A percentile compares a stretch with the other conserved stretches of the same genome.
Conservation (phyloP, 2,329 filamentous ascomycete genomes). For the Phyllosticta citriasiana region DNA sequence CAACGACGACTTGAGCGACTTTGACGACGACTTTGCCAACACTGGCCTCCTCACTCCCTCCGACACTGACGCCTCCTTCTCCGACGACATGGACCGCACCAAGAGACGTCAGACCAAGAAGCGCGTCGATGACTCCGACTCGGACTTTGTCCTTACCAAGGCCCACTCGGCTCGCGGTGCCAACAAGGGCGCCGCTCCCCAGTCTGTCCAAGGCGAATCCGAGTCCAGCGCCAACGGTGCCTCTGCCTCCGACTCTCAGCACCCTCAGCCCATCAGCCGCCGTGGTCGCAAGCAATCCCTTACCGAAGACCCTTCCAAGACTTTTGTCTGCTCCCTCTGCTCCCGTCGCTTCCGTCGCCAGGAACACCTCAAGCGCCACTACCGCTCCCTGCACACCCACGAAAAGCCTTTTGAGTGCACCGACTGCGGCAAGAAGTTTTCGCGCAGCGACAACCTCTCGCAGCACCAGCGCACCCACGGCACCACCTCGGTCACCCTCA, state of each 20-base stretch:
- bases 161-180: slow-evolving; percentile 22
- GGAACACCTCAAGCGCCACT: slow-evolving; percentile 97
- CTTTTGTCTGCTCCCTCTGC: slow-evolving; percentile 93
- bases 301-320: slow-evolving; percentile 96
- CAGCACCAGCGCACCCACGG: slow-evolving; percentile 94
- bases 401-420: slow-evolving; percentile 98
- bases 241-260: slow-evolving; percentile 32
- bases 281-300: slow-evolving; percentile 97
- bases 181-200: slow-evolving; percentile 23
- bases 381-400: slow-evolving; percentile 93
- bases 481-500: slow-evolving; percentile 82
- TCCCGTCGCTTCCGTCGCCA: slow-evolving; percentile 95
- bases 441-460: slow-evolving; percentile 89
- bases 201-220: slow-evolving; percentile 19
- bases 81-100: slow-evolving; percentile 20
- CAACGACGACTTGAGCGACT: slow-evolving; percentile 64
- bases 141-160: slow-evolving; percentile 25
- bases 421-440: slow-evolving; percentile 99
- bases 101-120: slow-evolving; percentile 19
- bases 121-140: slow-evolving; percentile 24
- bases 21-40: slow-evolving; percentile 58
- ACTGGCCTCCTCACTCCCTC: slow-evolving; percentile 55
- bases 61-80: slow-evolving; percentile 38
- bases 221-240: slow-evolving; percentile 37
- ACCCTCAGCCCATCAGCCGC: slow-evolving; percentile 58